These are phyloP conservation scores for Bacidia rubella DNA, from an alignment of 495 filamentous ascomycete species.

Conservation along the genomic window DNA sequence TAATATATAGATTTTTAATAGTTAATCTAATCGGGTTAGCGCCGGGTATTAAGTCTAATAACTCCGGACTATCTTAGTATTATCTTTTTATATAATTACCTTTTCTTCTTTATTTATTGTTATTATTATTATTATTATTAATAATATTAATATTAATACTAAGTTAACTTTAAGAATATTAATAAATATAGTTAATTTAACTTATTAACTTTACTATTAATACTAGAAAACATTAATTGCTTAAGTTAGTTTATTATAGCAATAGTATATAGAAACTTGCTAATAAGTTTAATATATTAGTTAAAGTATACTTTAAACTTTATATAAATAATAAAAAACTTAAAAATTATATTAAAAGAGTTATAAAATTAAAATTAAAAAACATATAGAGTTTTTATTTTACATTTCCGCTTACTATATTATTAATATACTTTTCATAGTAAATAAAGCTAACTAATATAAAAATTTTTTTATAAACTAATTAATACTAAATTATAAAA, in stretches of 20 bases:
- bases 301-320: background rate
- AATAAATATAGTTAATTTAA: background rate
- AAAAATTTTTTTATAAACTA: background rate
- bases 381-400: background rate
- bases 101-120: no score
- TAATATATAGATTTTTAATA: no score
- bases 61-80: background rate
- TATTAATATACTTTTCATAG: background rate
- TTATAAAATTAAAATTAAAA: background rate
- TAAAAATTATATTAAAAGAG: slow-evolving; percentile 1
- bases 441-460: background rate
- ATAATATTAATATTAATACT: background rate
- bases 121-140: no score
- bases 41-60: no score
- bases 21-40: no score
- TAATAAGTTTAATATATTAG: background rate
- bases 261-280: background rate
- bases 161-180: background rate
- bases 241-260: no score
- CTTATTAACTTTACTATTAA: background rate
- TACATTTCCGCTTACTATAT: background rate
- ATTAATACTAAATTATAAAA: background rate
- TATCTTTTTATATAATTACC: background rate
- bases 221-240: no score
- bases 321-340: no score